Evolutionary conservation across 2,329 filamentous ascomycete species (phyloP).

Genomic region (Trematosphaeria pertusa): DNA sequence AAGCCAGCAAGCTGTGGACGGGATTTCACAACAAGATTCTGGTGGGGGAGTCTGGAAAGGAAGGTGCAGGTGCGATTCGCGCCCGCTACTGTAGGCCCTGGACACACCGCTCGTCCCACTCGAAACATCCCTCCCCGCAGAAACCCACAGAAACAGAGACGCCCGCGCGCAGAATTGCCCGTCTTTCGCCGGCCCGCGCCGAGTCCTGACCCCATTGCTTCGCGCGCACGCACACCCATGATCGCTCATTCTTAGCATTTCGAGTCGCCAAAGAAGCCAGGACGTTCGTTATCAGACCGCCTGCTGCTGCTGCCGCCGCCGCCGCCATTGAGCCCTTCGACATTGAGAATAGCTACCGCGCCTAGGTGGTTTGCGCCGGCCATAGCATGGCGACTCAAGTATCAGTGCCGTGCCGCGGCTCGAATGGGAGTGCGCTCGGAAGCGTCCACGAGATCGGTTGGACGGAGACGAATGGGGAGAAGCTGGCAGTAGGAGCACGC

Average conservation of each 20-base stretch:
- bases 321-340: neutral
- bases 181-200: neutral
- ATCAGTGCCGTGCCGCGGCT: constrained; percentile 10
- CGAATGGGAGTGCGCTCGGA: constrained; percentile 3
- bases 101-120: constrained; percentile 9
- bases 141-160: neutral
- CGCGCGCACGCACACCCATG: constrained; percentile 1
- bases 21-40: neutral
- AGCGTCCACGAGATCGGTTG: constrained; percentile 3
- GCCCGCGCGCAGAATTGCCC: neutral
- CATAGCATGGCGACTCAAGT: constrained; percentile 13
- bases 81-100: constrained; percentile 1
- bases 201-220: neutral
- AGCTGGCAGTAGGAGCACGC: constrained; percentile 11
- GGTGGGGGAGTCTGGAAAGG: neutral
- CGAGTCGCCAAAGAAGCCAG: too few species aligned
- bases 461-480: constrained; percentile 15
- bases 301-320: neutral
- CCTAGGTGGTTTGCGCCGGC: neutral
- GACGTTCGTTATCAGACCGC: constrained; percentile 12
- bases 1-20: neutral
- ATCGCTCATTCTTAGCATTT: constrained; percentile 8
- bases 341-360: neutral
- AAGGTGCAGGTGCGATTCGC: constrained; percentile 6
- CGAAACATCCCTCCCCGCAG: constrained; percentile 12